These are phyloP conservation scores for Boletellus ananas DNA, from an alignment of 768 basidiomycete genomes.

Conservation along the genomic window DNA sequence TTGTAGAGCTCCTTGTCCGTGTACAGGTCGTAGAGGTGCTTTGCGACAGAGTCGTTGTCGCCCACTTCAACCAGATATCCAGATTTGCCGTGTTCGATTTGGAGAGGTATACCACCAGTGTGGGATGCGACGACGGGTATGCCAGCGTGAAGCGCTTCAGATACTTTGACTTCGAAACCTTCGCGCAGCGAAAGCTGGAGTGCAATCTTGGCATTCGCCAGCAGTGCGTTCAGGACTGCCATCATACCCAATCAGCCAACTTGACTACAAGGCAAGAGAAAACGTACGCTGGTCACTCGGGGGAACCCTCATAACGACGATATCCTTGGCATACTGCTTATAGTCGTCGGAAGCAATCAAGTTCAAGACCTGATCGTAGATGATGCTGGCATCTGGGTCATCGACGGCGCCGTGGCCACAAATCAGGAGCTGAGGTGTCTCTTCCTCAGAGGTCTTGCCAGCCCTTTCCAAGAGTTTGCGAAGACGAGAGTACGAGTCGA, in stretches of 20 bases:
- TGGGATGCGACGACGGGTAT: conserved; percentile 80
- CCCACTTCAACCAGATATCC: conserved; percentile 80
- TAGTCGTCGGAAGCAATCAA: conserved; percentile 52
- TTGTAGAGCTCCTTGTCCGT: conserved; percentile 68
- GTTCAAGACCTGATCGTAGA: conserved; percentile 75
- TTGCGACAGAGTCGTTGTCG: conserved; percentile 72
- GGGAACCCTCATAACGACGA: conserved; percentile 73
- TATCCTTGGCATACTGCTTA: conserved; percentile 53
- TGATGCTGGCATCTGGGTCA: conserved; percentile 91
- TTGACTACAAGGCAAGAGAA: background rate
- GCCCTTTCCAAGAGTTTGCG: conserved; percentile 55
- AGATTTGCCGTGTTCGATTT: conserved; percentile 82
- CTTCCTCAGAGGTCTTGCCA: conserved; percentile 42
- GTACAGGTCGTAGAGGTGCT: conserved; percentile 72
- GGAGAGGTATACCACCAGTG: conserved; percentile 93
- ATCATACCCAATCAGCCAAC: conserved; percentile 6
- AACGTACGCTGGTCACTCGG: conserved; percentile 80
- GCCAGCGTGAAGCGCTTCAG: conserved; percentile 88
- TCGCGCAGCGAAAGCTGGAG: conserved; percentile 91
- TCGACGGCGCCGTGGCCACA: conserved; percentile 94
- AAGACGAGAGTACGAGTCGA: conserved; percentile 86
- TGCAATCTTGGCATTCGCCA: conserved; percentile 87
- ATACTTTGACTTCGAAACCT: conserved; percentile 97
- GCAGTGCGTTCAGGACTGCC: conserved; percentile 78
- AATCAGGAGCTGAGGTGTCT: conserved; percentile 70